Conservation (phyloP, 768 basidiomycete species). For the Leccinum sublutescens region DNA sequence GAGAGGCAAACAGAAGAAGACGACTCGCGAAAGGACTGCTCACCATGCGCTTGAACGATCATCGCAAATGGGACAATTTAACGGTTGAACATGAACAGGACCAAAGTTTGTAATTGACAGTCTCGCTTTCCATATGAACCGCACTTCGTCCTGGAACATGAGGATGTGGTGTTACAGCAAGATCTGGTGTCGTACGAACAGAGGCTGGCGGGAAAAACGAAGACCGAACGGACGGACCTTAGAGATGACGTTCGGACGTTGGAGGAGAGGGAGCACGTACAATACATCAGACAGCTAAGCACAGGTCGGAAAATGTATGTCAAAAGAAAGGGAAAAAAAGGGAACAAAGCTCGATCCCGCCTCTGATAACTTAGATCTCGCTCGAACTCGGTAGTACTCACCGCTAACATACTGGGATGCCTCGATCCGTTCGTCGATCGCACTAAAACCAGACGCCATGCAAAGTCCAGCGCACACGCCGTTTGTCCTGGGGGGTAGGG, state of each 20-base stretch:
- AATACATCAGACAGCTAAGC: conserved; percentile 25
- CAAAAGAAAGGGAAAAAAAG: background rate
- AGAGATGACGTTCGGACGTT: background rate
- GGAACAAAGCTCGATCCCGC: background rate
- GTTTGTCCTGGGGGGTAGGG: background rate
- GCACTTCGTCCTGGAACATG: conserved; percentile 34
- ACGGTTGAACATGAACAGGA: conserved; percentile 35
- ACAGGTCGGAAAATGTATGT: background rate
- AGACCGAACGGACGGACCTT: background rate
- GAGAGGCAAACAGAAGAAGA: background rate
- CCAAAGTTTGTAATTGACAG: conserved; percentile 26
- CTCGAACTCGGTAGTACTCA: conserved; percentile 9
- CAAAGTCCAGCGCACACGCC: background rate
- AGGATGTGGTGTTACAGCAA: conserved; percentile 34
- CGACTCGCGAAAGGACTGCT: conserved; percentile 6
- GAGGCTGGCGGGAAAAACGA: too few relatives aligned
- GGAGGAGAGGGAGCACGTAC: conserved; percentile 11
- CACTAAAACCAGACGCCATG: conserved; percentile 6
- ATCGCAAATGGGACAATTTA: conserved; percentile 33
- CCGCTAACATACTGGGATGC: conserved; percentile 28
- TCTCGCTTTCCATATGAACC: conserved; percentile 32
- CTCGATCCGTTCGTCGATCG: background rate
- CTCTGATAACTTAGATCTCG: background rate
- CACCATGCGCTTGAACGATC: conserved; percentile 30
- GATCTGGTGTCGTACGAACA: conserved; percentile 16